Evolutionary conservation across 1,284 basidiomycete species (phyloP), one percentile per base, ranked within the genome.

Genomic region (Leccinum olivaceoglutinosum): DNA sequence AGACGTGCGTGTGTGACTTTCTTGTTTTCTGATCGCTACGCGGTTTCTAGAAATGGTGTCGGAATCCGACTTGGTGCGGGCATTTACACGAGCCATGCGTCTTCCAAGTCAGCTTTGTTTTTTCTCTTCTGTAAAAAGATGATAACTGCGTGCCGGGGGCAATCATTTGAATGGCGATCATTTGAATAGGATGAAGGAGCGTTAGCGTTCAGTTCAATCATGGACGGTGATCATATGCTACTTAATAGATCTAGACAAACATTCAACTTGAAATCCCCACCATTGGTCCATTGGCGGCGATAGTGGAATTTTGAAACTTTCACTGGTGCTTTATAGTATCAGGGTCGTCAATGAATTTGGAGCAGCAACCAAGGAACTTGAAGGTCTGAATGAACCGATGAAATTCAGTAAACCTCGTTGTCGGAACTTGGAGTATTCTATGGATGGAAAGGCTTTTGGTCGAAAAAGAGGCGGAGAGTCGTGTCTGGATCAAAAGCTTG

Each of bases 41-140:
- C 14, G 5, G n/a, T 54, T 25, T 46, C 55, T 21, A 73, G 67
- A 49, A 34, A 63, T 25, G 63, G 46, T 2, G 1, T 3, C 12
- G 68, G 72, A 1, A 67, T 73, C 6, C 66, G 72, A 51, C 69
- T 71, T 2, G 70, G 72, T 2, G 69, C 72, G 7, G 70, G 70
- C 10, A 65, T 71, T n/a, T 71, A 71, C 39, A 71, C 72, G 3
- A 73, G 61, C 9, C 46, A 53, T 3, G 29, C 64, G 1, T 68
- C 72, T 44, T 71, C 71, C 51, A 73, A 74, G 71, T 71, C 0
- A 60, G 64, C 6, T n/a, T 55, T 25, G 57, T 34, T 0, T 60
- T 51, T 0, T 59, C 41, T 34, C 18, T 4, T 10, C 41, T 55
- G n/a, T n/a, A n/a, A n/a, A n/a, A n/a, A n/a, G n/a, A n/a, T n/a